phyloP scores from a whole-genome alignment of 208 protist genomes.

The Trypanosoma theileri region DNA sequence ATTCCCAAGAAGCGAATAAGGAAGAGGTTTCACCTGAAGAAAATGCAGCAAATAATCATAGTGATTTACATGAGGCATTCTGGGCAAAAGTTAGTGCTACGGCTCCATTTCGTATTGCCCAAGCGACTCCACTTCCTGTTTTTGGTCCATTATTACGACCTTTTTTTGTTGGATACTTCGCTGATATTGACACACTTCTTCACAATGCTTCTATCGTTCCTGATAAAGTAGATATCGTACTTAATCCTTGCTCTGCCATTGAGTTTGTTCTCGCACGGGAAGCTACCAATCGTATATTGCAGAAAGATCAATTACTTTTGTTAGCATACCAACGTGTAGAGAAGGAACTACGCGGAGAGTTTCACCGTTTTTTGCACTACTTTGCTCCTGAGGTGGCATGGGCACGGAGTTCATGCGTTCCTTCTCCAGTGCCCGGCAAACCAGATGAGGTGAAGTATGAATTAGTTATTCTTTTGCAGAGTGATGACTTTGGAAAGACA shows the following conservation, averaged over 20 bases:
- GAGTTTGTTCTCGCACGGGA: conserved; percentile 86
- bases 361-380: conserved; percentile 61
- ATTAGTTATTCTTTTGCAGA: conserved; percentile 69
- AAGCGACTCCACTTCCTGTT: conserved; percentile 72
- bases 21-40: conserved; percentile 4
- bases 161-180: conserved; percentile 87
- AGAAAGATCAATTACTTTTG: conserved; percentile 67
- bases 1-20: conserved; percentile 2
- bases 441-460: conserved; percentile 57
- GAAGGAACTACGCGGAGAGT: conserved; percentile 74
- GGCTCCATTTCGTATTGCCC: conserved; percentile 55
- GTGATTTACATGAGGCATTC: conserved; percentile 23
- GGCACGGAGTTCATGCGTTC: conserved; percentile 74
- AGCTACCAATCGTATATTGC: conserved; percentile 75
- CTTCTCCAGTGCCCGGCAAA: conserved; percentile 57
- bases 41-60: background rate
- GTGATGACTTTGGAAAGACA: conserved; percentile 54
- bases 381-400: conserved; percentile 64
- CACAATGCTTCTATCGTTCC: conserved; percentile 87
- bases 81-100: conserved; percentile 43
- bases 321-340: conserved; percentile 75
- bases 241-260: conserved; percentile 80
- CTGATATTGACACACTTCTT: conserved; percentile 82
- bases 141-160: conserved; percentile 67
- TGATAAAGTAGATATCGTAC: conserved; percentile 80